These are phyloP conservation scores for Coprinopsis cinerea DNA, from an alignment of 768 basidiomycete species.

Conservation along the genomic window DNA sequence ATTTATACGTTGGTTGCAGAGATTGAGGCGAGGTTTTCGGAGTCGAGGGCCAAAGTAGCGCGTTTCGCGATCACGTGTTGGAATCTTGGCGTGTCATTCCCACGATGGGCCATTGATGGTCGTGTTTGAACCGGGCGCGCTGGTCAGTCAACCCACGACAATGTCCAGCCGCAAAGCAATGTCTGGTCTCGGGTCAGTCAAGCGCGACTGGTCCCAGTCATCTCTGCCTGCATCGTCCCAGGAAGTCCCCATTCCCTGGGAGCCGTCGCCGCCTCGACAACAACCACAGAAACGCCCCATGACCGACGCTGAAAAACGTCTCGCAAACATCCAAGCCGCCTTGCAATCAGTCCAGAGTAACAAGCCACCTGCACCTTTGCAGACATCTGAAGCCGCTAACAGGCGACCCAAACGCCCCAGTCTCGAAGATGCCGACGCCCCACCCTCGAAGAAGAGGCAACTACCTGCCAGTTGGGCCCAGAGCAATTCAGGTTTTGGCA, in stretches of 20 bases:
- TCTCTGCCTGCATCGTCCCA: conserved; percentile 30
- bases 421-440: conserved; percentile 17
- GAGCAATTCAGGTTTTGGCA: conserved; percentile 28
- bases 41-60: conserved; percentile 2
- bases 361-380: conserved; percentile 20
- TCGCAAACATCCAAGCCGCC: conserved; percentile 56
- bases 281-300: conserved; percentile 25
- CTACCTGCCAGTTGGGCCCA: conserved; percentile 45
- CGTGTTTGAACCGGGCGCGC: not conserved
- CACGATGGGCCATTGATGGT: conserved; percentile 7
- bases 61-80: conserved; percentile 16
- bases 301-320: conserved; percentile 32
- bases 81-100: conserved; percentile 16
- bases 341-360: conserved; percentile 25
- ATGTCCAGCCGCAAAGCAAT: conserved; percentile 29
- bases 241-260: conserved; percentile 40
- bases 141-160: not conserved
- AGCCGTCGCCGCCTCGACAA: conserved; percentile 36
- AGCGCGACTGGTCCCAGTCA: conserved; percentile 55
- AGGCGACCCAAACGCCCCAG: conserved; percentile 32
- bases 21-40: not conserved
- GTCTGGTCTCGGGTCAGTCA: conserved; percentile 58
- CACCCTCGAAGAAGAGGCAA: conserved; percentile 49
- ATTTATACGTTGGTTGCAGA: no score
- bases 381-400: conserved; percentile 15